A percentile compares a stretch with the other conserved stretches of the same genome.
These are phyloP conservation scores for Berberis vulgaris DNA, from an alignment of 164 flowering plant genomes.

Conservation along the genomic window DNA sequence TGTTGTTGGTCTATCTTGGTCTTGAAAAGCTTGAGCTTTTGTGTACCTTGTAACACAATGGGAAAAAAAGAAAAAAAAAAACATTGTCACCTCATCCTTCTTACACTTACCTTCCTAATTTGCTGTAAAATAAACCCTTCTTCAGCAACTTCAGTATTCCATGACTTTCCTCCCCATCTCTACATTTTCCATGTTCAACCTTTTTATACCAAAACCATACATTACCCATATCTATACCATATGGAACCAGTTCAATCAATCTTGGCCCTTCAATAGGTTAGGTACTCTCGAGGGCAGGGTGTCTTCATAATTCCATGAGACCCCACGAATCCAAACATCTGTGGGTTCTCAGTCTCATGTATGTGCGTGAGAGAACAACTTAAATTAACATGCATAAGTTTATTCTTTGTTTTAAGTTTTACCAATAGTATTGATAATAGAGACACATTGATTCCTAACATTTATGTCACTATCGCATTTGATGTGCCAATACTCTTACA, in stretches of 20 bases:
- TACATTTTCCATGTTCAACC: neutral
- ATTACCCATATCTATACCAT: neutral
- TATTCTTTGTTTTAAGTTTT: no score
- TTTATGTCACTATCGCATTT: no score
- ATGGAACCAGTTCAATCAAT: neutral
- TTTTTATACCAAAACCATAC: neutral
- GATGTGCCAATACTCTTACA: no score
- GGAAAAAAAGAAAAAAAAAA: slow-evolving; percentile 10
- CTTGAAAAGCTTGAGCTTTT: slow-evolving; percentile 16
- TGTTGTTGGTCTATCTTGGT: slow-evolving; percentile 20
- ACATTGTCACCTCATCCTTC: slow-evolving; percentile 10
- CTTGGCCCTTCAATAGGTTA: neutral
- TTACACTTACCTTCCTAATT: slow-evolving; percentile 6
- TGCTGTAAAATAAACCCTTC: slow-evolving; percentile 23
- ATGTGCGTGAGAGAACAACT: no score
- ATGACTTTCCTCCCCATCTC: neutral
- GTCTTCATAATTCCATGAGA: no score
- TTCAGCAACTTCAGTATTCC: slow-evolving; percentile 10
- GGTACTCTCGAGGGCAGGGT: neutral
- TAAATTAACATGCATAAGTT: no score
- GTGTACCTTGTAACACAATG: slow-evolving; percentile 14
- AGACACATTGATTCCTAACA: no score
- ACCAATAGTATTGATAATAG: no score
- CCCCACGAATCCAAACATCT: no score
- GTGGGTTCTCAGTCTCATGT: no score